phyloP scores from a whole-genome alignment of 345 rosid genomes.

The Isatis tinctoria region DNA sequence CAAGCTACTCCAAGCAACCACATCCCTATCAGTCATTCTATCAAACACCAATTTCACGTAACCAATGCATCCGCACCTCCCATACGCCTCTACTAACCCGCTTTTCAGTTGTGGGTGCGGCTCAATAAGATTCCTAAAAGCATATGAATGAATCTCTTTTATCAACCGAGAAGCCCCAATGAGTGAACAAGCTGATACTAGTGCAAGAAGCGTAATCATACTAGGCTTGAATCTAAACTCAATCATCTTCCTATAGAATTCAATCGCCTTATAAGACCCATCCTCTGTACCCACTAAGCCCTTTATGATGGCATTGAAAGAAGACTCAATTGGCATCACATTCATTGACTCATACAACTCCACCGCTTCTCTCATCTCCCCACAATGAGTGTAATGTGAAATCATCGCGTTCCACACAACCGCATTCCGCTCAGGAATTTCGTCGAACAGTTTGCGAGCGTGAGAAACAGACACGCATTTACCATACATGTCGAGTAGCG shows the following conservation, averaged over 20 bases:
- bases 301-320: slow-evolving; percentile 49
- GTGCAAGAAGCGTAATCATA: slow-evolving; percentile 58
- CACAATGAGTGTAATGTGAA: slow-evolving; percentile 42
- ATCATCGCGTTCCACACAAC: slow-evolving; percentile 58
- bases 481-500: slow-evolving; percentile 48
- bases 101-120: slow-evolving; percentile 45
- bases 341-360: slow-evolving; percentile 41
- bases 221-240: slow-evolving; percentile 43
- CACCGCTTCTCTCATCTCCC: slow-evolving; percentile 36
- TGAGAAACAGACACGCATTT: slow-evolving; percentile 43
- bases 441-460: slow-evolving; percentile 56
- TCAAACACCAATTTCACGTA: slow-evolving; percentile 40
- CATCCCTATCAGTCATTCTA: slow-evolving; percentile 42
- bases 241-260: slow-evolving; percentile 48
- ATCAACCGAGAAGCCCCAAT: slow-evolving; percentile 38
- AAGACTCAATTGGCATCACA: slow-evolving; percentile 45
- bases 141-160: slow-evolving; percentile 55
- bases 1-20: slow-evolving; percentile 67
- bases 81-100: slow-evolving; percentile 62
- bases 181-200: slow-evolving; percentile 46
- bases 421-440: slow-evolving; percentile 50
- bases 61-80: slow-evolving; percentile 43
- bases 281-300: slow-evolving; percentile 41
- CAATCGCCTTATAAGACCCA: slow-evolving; percentile 47
- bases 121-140: slow-evolving; percentile 43